A percentile compares a stretch with the other conserved stretches of the same genome.
Evolutionary conservation across 129 eudicot species (phyloP).

Genomic region (Smallanthus sonchifolius): DNA sequence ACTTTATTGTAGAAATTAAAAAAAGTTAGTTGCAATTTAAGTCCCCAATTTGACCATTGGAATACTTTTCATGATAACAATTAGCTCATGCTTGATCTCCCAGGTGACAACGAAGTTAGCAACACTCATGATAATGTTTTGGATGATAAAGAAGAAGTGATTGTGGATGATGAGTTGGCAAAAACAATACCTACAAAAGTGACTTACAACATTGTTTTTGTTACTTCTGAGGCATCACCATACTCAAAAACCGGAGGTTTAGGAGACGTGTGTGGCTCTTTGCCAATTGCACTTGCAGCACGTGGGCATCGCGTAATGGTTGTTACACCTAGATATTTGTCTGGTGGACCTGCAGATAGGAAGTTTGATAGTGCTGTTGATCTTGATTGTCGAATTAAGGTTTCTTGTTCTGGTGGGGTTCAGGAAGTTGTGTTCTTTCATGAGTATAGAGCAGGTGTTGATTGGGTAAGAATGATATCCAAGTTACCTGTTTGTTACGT

Average conservation of each 20-base stretch:
- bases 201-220: slow-evolving; percentile 56
- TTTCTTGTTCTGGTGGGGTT: slow-evolving; percentile 67
- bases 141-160: slow-evolving; percentile 29
- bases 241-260: slow-evolving; percentile 94
- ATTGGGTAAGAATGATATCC: slow-evolving; percentile 57
- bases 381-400: slow-evolving; percentile 39
- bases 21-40: neutral
- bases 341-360: slow-evolving; percentile 53
- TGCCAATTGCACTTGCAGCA: slow-evolving; percentile 78
- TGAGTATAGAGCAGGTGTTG: slow-evolving; percentile 82
- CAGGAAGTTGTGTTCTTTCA: slow-evolving; percentile 83
- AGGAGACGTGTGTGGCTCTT: slow-evolving; percentile 96
- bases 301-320: slow-evolving; percentile 97
- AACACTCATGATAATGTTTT: slow-evolving; percentile 33
- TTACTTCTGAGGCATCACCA: slow-evolving; percentile 88
- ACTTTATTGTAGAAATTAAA: neutral
- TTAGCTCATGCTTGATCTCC: slow-evolving; percentile 16
- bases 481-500: neutral
- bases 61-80: neutral
- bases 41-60: neutral
- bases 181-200: slow-evolving; percentile 25
- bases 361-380: slow-evolving; percentile 54
- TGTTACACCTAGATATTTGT: slow-evolving; percentile 70
- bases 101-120: slow-evolving; percentile 35
- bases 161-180: slow-evolving; percentile 29